phyloP scores from a whole-genome alignment of 345 rosid species.

The Litchi chinensis region DNA sequence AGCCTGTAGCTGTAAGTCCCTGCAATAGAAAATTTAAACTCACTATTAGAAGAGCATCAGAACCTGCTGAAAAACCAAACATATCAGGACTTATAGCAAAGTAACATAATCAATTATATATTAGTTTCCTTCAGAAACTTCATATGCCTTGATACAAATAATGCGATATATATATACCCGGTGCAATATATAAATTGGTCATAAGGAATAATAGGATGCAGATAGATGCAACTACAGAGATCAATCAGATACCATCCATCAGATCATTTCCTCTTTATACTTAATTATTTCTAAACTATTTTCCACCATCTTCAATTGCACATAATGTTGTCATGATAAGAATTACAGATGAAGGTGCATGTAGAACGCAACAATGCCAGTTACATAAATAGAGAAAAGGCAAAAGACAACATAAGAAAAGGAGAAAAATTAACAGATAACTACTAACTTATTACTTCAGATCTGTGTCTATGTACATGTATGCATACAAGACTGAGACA shows the following conservation, averaged over 20 bases:
- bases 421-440: not conserved
- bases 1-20: slow-evolving; percentile 75
- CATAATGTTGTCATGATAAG: too few species aligned
- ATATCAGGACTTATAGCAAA: not conserved
- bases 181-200: not conserved
- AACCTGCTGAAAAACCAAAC: slow-evolving; percentile 5
- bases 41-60: slow-evolving; percentile 3
- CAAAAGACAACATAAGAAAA: not conserved
- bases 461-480: not conserved
- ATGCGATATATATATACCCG: not conserved
- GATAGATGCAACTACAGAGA: not conserved
- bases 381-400: not conserved
- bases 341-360: not conserved
- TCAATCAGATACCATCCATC: not conserved
- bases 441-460: not conserved
- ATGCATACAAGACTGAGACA: not conserved
- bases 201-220: not conserved
- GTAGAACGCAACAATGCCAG: not conserved
- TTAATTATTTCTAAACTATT: not conserved
- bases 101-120: not conserved
- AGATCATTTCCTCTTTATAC: not conserved
- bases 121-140: not conserved
- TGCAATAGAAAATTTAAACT: slow-evolving; percentile 33
- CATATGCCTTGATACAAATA: not conserved
- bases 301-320: not conserved